These are phyloP conservation scores for Monosporascus sp. DNA, from an alignment of 2,329 filamentous ascomycete genomes.

Conservation along the genomic window DNA sequence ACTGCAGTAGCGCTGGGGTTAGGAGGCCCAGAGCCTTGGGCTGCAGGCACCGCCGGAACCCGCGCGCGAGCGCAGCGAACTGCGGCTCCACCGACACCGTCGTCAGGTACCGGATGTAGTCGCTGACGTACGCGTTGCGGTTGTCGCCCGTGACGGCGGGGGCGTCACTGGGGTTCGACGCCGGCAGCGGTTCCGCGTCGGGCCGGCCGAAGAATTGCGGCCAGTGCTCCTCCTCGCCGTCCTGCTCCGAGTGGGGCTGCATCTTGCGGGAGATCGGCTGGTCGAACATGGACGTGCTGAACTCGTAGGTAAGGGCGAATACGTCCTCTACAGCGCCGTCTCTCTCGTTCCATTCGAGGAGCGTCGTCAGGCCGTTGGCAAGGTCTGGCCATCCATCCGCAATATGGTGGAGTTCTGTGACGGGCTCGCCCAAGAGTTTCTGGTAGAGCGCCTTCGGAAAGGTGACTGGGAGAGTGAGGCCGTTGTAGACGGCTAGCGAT, in stretches of 20 bases:
- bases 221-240: conserved; percentile 32
- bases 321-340: conserved; percentile 75
- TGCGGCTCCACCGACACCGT: conserved; percentile 72
- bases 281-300: conserved; percentile 60
- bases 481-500: conserved; percentile 88
- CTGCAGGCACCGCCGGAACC: conserved; percentile 72
- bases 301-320: conserved; percentile 81
- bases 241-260: conserved; percentile 24
- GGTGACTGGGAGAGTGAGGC: conserved; percentile 81
- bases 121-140: conserved; percentile 69
- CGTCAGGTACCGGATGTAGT: conserved; percentile 82
- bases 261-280: conserved; percentile 53
- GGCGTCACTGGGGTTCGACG: conserved; percentile 47
- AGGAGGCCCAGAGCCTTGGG: conserved; percentile 67
- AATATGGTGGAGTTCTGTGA: conserved; percentile 69
- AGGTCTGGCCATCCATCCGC: conserved; percentile 83
- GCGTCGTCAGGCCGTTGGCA: conserved; percentile 63
- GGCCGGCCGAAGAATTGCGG: conserved; percentile 41
- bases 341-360: conserved; percentile 71
- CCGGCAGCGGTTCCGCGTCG: conserved; percentile 19
- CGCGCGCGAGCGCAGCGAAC: conserved; percentile 72
- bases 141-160: conserved; percentile 77
- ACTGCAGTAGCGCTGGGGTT: conserved; percentile 64
- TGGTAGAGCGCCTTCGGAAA: conserved; percentile 83
- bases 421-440: conserved; percentile 65